Conservation (phyloP, 176 grass and related monocot genomes). For the Guadua angustifolia region DNA sequence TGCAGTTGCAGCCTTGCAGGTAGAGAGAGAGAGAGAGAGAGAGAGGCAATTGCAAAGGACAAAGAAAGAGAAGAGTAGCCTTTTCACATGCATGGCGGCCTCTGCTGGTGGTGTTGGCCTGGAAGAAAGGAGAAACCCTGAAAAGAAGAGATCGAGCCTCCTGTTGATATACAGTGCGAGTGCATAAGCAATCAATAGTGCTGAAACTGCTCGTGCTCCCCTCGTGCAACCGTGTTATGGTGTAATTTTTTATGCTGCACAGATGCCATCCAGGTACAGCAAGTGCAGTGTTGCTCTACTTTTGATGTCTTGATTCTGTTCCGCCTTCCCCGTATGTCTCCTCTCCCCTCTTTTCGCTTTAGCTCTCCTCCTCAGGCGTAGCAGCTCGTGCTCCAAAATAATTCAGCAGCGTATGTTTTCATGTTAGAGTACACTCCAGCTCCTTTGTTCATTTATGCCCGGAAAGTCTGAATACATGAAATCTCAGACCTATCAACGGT, state of each 20-base stretch:
- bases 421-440: conserved; percentile 17
- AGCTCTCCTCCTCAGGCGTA: not conserved
- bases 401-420: not conserved
- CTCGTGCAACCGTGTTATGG: conserved; percentile 5
- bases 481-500: conserved; percentile 28
- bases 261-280: conserved; percentile 31
- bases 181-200: conserved; percentile 1
- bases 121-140: conserved; percentile 31
- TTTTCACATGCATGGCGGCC: not conserved
- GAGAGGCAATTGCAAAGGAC: not conserved
- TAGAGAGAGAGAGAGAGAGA: not conserved
- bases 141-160: conserved; percentile 30
- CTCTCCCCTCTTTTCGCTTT: not conserved
- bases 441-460: conserved; percentile 18
- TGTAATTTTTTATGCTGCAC: not conserved
- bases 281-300: conserved; percentile 31
- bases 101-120: not conserved
- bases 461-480: conserved; percentile 17
- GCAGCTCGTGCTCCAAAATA: not conserved
- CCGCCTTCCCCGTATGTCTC: not conserved
- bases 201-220: not conserved
- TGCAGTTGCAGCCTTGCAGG: not conserved
- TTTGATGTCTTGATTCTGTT: not conserved
- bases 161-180: conserved; percentile 14
- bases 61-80: not conserved